phyloP scores from a whole-genome alignment of 331 rosid genomes.

The Pyracantha coccinea region DNA sequence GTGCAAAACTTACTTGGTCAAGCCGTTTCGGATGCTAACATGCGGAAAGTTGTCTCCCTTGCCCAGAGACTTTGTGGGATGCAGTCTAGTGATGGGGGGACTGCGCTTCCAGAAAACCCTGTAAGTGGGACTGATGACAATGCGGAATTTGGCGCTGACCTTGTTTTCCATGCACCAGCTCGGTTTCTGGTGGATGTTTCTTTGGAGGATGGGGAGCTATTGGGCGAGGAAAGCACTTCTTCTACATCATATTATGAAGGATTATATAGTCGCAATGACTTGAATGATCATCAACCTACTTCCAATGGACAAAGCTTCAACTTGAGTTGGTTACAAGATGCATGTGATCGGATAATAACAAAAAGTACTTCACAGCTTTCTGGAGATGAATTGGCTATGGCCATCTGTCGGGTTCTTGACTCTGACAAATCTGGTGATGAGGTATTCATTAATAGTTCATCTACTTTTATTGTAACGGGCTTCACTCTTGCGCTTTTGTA shows the following conservation, averaged over 20 bases:
- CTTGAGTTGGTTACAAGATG: slow-evolving; percentile 81
- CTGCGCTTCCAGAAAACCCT: slow-evolving; percentile 22
- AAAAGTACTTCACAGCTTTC: slow-evolving; percentile 60
- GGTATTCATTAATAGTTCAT: slow-evolving; percentile 37
- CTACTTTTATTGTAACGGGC: neutral
- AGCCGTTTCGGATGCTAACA: slow-evolving; percentile 46
- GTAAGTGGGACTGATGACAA: slow-evolving; percentile 25
- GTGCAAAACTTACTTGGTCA: slow-evolving; percentile 63
- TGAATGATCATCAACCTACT: slow-evolving; percentile 19
- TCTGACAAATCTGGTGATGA: slow-evolving; percentile 93
- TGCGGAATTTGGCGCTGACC: slow-evolving; percentile 80
- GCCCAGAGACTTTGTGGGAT: slow-evolving; percentile 51
- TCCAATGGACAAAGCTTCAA: slow-evolving; percentile 40
- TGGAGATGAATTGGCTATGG: slow-evolving; percentile 78
- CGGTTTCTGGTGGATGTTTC: slow-evolving; percentile 77
- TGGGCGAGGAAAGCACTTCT: slow-evolving; percentile 41
- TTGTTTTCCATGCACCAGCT: slow-evolving; percentile 68
- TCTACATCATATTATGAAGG: slow-evolving; percentile 38
- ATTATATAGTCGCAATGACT: slow-evolving; percentile 14
- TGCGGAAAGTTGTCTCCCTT: slow-evolving; percentile 58
- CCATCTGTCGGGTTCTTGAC: slow-evolving; percentile 87
- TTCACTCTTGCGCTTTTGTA: neutral
- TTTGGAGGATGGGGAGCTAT: slow-evolving; percentile 57
- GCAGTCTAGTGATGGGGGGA: slow-evolving; percentile 43
- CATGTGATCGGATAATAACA: slow-evolving; percentile 61